Conservation (phyloP, 805 yeast genomes). For the Cyberlindnera americana region DNA sequence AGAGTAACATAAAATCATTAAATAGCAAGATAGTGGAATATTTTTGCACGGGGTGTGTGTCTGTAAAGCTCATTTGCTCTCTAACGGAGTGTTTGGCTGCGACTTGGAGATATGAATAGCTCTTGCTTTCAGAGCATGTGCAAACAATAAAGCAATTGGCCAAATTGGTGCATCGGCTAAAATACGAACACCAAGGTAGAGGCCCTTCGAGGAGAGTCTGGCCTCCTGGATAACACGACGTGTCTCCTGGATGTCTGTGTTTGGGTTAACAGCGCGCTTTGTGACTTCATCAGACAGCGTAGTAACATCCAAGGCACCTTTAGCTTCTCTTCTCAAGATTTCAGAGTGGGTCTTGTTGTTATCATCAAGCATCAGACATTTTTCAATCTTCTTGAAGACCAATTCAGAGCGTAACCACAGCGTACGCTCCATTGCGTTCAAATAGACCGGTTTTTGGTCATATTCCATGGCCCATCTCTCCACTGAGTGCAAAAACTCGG, state of each 20-base stretch:
- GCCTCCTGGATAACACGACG: slow-evolving; percentile 45
- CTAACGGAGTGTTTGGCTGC: slow-evolving; percentile 17
- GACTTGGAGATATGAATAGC: slow-evolving; percentile 39
- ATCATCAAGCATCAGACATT: slow-evolving; percentile 49
- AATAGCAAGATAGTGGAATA: no score
- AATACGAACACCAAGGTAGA: slow-evolving; percentile 70
- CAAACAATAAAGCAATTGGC: slow-evolving; percentile 78
- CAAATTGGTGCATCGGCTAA: slow-evolving; percentile 84
- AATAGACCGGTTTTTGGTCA: slow-evolving; percentile 24
- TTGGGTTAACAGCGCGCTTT: slow-evolving; percentile 43
- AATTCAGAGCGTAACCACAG: slow-evolving; percentile 64
- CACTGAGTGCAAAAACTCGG: slow-evolving; percentile 56
- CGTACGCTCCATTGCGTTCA: slow-evolving; percentile 51
- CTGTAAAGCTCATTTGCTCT: no score
- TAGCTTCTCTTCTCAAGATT: slow-evolving; percentile 52
- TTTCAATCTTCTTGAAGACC: slow-evolving; percentile 57
- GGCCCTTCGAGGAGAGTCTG: slow-evolving; percentile 50
- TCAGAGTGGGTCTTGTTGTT: slow-evolving; percentile 56
- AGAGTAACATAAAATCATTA: no score
- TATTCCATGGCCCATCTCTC: slow-evolving; percentile 49
- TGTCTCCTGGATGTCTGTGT: slow-evolving; percentile 39
- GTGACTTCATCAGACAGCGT: slow-evolving; percentile 48
- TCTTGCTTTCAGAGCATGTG: slow-evolving; percentile 72
- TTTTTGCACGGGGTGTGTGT: no score
- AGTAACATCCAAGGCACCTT: slow-evolving; percentile 55